Evolutionary conservation across 148 eudicot species (phyloP).

Genomic region (Talinum fruticosum): DNA sequence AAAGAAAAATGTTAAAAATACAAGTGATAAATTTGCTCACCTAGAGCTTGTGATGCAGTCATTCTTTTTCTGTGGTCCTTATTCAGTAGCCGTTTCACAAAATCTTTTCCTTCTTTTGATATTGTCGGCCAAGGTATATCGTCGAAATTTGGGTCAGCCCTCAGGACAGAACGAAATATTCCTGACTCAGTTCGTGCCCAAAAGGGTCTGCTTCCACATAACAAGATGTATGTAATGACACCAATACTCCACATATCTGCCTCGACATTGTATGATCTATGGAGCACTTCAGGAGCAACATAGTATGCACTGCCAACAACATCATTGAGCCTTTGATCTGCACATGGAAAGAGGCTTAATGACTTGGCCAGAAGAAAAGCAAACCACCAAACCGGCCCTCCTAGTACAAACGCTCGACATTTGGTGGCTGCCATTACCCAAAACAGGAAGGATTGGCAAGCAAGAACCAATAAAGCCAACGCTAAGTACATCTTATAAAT

Average conservation of each 20-base stretch:
- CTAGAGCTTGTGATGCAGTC: conserved; percentile 93
- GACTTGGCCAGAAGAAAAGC: background rate
- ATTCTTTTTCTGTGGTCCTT: conserved; percentile 97
- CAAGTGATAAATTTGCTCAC: conserved; percentile 38
- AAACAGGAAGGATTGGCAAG: too few species aligned
- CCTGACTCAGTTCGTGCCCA: conserved; percentile 99
- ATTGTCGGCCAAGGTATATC: conserved; percentile 91
- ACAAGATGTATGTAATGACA: conserved; percentile 85
- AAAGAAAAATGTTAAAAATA: background rate
- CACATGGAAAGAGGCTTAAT: conserved; percentile 21
- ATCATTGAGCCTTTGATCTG: conserved; percentile 92
- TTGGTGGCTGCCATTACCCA: too few species aligned
- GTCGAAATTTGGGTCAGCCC: conserved; percentile 84
- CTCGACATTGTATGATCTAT: conserved; percentile 85
- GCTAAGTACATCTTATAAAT: background rate
- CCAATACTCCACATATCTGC: conserved; percentile 98
- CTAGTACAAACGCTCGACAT: background rate
- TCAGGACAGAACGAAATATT: conserved; percentile 83
- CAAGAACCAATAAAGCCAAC: too few species aligned
- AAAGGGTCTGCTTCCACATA: conserved; percentile 98
- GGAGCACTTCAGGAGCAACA: conserved; percentile 98
- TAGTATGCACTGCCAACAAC: conserved; percentile 99
- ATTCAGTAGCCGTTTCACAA: conserved; percentile 82
- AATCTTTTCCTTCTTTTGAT: conserved; percentile 82
- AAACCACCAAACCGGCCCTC: background rate